These are phyloP conservation scores for Euryodendron excelsum DNA, from an alignment of 148 eudicot species.

Conservation along the genomic window DNA sequence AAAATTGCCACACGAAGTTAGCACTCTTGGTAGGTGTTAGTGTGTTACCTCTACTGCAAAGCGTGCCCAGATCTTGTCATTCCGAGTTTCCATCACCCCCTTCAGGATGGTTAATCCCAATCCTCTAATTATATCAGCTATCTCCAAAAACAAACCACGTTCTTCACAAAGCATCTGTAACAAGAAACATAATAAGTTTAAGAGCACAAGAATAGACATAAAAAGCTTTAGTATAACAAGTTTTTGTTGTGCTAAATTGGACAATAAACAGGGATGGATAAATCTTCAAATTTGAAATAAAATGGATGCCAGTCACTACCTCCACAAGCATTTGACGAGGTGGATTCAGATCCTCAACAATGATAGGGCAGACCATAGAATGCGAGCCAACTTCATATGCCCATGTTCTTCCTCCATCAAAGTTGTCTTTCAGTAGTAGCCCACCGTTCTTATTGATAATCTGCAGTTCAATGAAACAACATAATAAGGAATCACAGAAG, in stretches of 20 bases:
- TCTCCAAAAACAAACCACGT: slow-evolving; percentile 85
- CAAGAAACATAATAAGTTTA: background rate
- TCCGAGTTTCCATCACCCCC: slow-evolving; percentile 91
- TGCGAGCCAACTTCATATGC: slow-evolving; percentile 94
- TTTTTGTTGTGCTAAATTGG: background rate
- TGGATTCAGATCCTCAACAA: slow-evolving; percentile 86
- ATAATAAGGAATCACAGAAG: background rate
- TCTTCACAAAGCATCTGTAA: slow-evolving; percentile 94
- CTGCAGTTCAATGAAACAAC: slow-evolving; percentile 34
- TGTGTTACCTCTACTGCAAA: slow-evolving; percentile 87
- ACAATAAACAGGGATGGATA: background rate
- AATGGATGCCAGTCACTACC: slow-evolving; percentile 36
- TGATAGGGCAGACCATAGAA: slow-evolving; percentile 87
- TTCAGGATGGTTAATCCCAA: slow-evolving; percentile 88
- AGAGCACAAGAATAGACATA: background rate
- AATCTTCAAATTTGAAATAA: slow-evolving; percentile 3
- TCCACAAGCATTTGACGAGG: slow-evolving; percentile 96
- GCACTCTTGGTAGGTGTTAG: slow-evolving; percentile 22
- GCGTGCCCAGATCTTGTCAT: slow-evolving; percentile 91
- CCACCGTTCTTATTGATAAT: slow-evolving; percentile 66
- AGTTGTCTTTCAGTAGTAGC: slow-evolving; percentile 53
- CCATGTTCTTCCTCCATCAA: slow-evolving; percentile 97
- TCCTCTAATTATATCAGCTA: slow-evolving; percentile 94
- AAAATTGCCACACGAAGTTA: background rate
- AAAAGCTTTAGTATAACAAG: background rate